Evolutionary conservation across 2,329 filamentous ascomycete genomes (phyloP).

Genomic region (Fusarium azukiicola): DNA sequence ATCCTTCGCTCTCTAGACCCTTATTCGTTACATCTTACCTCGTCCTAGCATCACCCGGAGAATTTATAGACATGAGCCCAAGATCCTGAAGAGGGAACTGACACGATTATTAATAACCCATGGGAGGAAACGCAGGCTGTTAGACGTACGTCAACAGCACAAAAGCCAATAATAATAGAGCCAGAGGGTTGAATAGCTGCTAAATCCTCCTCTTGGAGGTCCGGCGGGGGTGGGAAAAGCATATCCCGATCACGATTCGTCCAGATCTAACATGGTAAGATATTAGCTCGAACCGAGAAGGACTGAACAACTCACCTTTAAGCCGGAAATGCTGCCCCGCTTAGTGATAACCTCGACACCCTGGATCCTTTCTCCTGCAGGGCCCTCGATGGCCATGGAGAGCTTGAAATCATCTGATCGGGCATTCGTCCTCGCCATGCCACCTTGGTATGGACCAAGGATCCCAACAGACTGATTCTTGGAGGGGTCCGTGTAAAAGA

Average conservation of each 20-base stretch:
- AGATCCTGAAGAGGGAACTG: neutral
- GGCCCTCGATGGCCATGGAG: conserved; percentile 19
- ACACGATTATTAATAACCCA: neutral
- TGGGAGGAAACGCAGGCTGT: neutral
- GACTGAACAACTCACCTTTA: neutral
- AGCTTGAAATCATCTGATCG: conserved; percentile 1
- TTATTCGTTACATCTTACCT: too few relatives aligned
- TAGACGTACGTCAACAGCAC: neutral
- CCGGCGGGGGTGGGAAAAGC: neutral
- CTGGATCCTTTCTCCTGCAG: conserved; percentile 14
- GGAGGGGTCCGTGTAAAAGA: neutral
- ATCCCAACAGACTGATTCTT: conserved; percentile 19
- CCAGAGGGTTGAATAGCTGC: neutral
- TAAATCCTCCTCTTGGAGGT: neutral
- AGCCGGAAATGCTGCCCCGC: neutral
- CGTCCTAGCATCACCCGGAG: too few relatives aligned
- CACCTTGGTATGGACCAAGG: neutral
- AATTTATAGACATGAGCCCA: neutral
- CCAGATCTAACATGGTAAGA: neutral
- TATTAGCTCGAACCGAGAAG: neutral
- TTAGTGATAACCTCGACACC: neutral
- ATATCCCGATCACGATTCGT: conserved; percentile 1
- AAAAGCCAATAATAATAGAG: neutral
- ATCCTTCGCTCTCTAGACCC: too few relatives aligned
- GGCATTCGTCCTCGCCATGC: neutral